Conservation (phyloP, 352 stramenopile species). For the Nannochloropsis limnetica region DNA sequence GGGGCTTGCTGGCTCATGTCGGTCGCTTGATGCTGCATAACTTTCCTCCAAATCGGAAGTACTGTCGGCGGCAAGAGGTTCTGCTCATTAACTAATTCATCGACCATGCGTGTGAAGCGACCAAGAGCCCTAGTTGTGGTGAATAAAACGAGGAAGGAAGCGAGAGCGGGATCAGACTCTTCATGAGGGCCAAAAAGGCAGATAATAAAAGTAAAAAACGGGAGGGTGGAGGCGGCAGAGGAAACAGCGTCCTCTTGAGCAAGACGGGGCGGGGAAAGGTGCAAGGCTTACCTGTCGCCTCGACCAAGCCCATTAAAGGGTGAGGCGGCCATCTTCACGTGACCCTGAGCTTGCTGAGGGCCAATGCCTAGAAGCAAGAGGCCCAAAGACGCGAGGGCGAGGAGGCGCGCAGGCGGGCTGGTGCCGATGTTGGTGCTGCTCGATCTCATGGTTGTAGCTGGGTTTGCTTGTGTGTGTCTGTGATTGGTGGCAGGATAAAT, state of each 20-base stretch:
- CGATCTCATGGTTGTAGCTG: background rate
- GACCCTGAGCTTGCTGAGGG: background rate
- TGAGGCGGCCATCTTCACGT: background rate
- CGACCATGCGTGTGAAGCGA: background rate
- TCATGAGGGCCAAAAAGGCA: too few species aligned
- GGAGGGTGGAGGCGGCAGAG: background rate
- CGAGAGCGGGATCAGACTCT: too few species aligned
- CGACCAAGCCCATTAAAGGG: background rate
- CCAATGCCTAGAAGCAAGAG: background rate
- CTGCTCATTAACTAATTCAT: background rate
- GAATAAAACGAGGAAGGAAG: background rate
- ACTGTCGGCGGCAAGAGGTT: background rate
- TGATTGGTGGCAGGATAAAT: background rate
- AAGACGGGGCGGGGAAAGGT: background rate
- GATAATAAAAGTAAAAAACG: background rate
- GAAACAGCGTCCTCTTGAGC: background rate
- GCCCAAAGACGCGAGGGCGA: background rate
- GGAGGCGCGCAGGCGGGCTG: background rate
- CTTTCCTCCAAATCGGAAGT: background rate
- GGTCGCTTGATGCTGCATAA: background rate
- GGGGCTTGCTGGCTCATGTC: background rate
- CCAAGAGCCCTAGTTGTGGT: background rate
- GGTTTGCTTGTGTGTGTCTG: background rate
- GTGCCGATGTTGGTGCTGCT: background rate
- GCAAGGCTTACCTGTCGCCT: background rate